Conservation (phyloP, 164 flowering plant species). For the Nymphaea colorata region DNA sequence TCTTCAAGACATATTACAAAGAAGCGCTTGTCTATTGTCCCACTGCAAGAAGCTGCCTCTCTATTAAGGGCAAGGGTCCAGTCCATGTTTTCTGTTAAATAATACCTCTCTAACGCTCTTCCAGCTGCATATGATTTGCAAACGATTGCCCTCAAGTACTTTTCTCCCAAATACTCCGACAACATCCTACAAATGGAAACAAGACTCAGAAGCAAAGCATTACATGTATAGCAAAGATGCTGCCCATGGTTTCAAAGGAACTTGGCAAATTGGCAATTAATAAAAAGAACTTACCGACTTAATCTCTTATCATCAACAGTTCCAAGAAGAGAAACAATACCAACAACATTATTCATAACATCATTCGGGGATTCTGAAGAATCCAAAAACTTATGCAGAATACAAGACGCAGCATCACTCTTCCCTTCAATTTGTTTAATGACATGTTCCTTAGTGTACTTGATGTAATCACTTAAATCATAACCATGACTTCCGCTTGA, state of each 20-base stretch:
- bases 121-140: conserved; percentile 35
- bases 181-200: conserved; percentile 34
- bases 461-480: conserved; percentile 4
- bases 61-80: conserved; percentile 14
- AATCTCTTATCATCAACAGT: conserved; percentile 15
- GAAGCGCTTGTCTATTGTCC: conserved; percentile 21
- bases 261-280: neutral
- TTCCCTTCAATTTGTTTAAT: conserved; percentile 21
- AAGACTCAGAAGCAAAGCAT: neutral
- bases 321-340: conserved; percentile 70
- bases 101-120: conserved; percentile 24
- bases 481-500: conserved; percentile 9
- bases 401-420: conserved; percentile 33
- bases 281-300: conserved; percentile 9
- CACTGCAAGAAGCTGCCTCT: conserved; percentile 22
- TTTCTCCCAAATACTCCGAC: conserved; percentile 55
- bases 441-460: conserved; percentile 23
- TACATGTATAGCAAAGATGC: neutral
- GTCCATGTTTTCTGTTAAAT: conserved; percentile 16
- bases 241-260: neutral
- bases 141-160: conserved; percentile 54
- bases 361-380: neutral
- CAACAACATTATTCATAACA: conserved; percentile 29
- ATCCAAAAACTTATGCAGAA: conserved; percentile 21
- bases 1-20: conserved; percentile 50